Conservation (phyloP, 371 early-diverging fungal species). For the Mucor sp. region DNA sequence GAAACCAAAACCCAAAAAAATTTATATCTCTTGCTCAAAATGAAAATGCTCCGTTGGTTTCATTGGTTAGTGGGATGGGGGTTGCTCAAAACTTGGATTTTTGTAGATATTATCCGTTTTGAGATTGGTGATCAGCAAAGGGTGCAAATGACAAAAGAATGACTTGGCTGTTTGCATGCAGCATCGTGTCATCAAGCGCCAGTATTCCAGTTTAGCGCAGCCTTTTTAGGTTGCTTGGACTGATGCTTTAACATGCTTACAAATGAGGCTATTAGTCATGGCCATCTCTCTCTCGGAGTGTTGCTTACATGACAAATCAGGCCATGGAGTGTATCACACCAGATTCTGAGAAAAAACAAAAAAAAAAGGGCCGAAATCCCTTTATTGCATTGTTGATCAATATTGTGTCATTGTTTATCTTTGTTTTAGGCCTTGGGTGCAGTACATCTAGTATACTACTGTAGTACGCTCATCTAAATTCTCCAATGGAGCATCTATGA, state of each 20-base stretch:
- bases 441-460: background rate
- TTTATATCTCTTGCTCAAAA: background rate
- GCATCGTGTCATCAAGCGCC: background rate
- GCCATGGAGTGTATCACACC: background rate
- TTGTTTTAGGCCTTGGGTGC: background rate
- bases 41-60: constrained; percentile 3
- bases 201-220: background rate
- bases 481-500: background rate
- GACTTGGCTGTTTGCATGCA: background rate
- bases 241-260: background rate
- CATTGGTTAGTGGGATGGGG: background rate
- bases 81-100: background rate
- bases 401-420: background rate
- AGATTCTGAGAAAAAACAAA: background rate
- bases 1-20: background rate
- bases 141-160: background rate
- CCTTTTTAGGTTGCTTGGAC: background rate
- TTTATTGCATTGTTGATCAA: background rate
- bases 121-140: background rate
- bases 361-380: background rate
- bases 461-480: no score
- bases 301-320: background rate
- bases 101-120: background rate
- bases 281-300: background rate
- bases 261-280: no score